Base-by-base conservation (phyloP, 805 yeast species). In the Zygosaccharomyces lentus region DNA sequence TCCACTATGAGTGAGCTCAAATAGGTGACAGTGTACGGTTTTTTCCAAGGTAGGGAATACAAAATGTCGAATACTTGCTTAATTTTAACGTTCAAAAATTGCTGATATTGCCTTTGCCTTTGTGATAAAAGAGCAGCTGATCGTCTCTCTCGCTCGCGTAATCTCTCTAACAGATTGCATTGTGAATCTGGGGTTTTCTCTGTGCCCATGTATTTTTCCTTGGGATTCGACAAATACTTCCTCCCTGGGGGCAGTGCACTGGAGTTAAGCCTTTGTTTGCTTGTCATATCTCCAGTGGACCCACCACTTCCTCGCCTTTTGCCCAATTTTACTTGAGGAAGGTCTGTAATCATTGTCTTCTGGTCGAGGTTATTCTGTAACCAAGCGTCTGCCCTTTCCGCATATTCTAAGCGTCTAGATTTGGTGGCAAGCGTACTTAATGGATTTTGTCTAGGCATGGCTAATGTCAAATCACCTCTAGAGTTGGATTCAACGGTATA, bases 11-110 rank as follows among this genome's bases (percentile, higher is more conserved):
- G 36, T 4, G 54, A 37, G 23, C 54, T 46, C 10, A 64, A 35
- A 36, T 61, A 53, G 6, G 65, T 61, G 8, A 38, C 51, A 0
- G 68, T 64, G 34, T 64, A 62, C 9, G 68, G 68, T 36, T 46
- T 41, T 19, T 52, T 50, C 46, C 52, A 46, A 4, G 53, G 49
- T 21, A 63, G 36, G 10, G 61, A 53, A 16, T 48, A 44, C 6
- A 63, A 45, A 10, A 64, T 61, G 9, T 58, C 57, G 16, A 55
- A 61, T 1, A 64, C 58, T 37, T 62, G 66, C 26, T 34, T 52
- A 59, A 62, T 60, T 42, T 64, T 64, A 9, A 55, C 56, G 1
- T 53, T 48, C 30, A 64, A 39, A 41, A 61, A 64, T 43, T 58
- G 57, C 23, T 59, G 52, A 36, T 63, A 57, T 10, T 55, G 51